Evolutionary conservation across 2,329 filamentous ascomycete genomes (phyloP).

Genomic region (Zymoseptoria tritici): DNA sequence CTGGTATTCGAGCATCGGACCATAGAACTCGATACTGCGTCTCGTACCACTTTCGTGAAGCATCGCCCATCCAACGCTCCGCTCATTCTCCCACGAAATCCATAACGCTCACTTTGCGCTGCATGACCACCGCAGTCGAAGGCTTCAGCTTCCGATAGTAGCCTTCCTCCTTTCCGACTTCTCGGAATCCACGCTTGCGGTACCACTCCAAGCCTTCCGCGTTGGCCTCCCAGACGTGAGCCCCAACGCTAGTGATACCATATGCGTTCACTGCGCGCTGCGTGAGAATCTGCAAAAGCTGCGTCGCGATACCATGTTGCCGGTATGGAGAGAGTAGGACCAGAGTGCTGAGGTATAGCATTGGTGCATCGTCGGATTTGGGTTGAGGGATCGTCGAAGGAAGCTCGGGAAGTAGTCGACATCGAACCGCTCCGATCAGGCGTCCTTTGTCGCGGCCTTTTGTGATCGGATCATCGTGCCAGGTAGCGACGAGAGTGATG

Average conservation of each 20-base stretch:
- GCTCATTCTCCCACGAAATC: conserved; percentile 11
- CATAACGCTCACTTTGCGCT: conserved; percentile 33
- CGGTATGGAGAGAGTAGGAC: conserved; percentile 54
- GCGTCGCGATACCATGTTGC: conserved; percentile 49
- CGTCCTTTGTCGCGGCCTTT: conserved; percentile 24
- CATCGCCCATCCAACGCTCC: not conserved
- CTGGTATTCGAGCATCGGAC: too few relatives aligned
- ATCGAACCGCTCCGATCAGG: conserved; percentile 42
- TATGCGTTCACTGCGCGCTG: conserved; percentile 39
- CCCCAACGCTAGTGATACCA: conserved; percentile 46
- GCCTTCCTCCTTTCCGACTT: conserved; percentile 43
- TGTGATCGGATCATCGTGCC: conserved; percentile 40
- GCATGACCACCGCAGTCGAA: conserved; percentile 45
- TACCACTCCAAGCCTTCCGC: conserved; percentile 56
- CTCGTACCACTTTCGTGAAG: too few relatives aligned
- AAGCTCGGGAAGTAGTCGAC: conserved; percentile 34
- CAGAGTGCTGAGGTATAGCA: conserved; percentile 56
- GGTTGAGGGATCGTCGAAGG: conserved; percentile 1
- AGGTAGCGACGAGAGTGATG: conserved; percentile 53
- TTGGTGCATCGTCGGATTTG: conserved; percentile 17
- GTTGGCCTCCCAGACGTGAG: conserved; percentile 59
- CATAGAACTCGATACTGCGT: too few relatives aligned
- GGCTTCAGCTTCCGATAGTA: conserved; percentile 56
- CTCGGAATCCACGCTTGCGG: conserved; percentile 48
- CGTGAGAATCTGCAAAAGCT: conserved; percentile 40